Evolutionary conservation across 2,329 filamentous ascomycete species (phyloP), one percentile per base, ranked within the genome.

Genomic region (Pseudogymnoascus sp.): DNA sequence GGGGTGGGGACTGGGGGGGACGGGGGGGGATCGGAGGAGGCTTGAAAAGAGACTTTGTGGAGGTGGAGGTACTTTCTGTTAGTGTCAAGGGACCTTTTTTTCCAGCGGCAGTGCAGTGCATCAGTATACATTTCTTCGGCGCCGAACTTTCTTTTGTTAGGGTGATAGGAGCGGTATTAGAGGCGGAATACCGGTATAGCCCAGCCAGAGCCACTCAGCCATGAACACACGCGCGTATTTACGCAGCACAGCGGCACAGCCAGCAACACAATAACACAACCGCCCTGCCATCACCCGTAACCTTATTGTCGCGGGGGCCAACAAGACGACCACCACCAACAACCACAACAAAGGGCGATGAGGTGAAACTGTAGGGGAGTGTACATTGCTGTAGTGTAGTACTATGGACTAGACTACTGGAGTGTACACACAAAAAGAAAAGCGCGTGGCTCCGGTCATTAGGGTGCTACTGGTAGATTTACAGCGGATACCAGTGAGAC

Each of bases 41-140:
- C 43, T 53, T 53, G 43, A 53, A 53, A 46, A 53, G 43, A 53
- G 43, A 53, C 43, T 31, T 53, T 53, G 43, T 14, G 9, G 23
- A 53, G 43, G 43, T 14, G 9, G 23, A 53, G 43, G 43, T 53
- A 53, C 14, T n/a, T 38, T n/a, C 9, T 36, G 34, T 36, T 12
- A n/a, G 3, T 8, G n/a, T 40, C 37, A 40, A 40, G 16, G 37
- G n/a, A 9, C 37, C 37, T 6, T 31, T 31, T 31, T 40, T 3
- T 3, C 12, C n/a, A 49, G 42, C 42, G 21, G 42, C 16, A 42
- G 40, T 9, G 40, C 18, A 43, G 40, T 18, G 21, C 2, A 43
- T 11, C 42, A 3, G 18, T 25, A 46, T 31, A 31, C 28, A 3
- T 23, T 23, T 23, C 21, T 23, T 23, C 21, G 21, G 21, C 21